Conservation (phyloP, 140 eudicot genomes). For the Cichorium intybus region DNA sequence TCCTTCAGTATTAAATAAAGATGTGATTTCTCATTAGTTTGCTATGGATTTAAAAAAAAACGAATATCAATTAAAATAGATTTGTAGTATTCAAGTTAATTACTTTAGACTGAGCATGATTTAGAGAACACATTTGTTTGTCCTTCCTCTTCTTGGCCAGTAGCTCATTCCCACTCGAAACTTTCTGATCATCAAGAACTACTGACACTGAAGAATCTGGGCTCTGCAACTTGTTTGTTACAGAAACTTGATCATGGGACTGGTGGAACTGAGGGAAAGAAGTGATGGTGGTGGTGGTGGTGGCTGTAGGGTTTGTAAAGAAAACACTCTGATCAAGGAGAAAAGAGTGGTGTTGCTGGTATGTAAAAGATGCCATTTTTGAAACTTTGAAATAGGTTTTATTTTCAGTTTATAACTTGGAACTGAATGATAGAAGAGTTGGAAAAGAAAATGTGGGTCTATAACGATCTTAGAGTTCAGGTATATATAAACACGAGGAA, state of each 20-base stretch:
- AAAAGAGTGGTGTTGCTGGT: constrained; percentile 47
- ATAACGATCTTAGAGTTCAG: constrained; percentile 32
- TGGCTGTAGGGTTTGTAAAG: constrained; percentile 30
- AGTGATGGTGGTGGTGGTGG: constrained; percentile 5
- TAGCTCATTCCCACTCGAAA: constrained; percentile 37
- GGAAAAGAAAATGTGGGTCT: constrained; percentile 41
- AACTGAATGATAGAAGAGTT: constrained; percentile 27
- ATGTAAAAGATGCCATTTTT: constrained; percentile 77
- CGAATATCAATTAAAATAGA: background rate
- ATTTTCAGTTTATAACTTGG: constrained; percentile 8
- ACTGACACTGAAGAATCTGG: constrained; percentile 53
- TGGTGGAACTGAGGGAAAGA: constrained; percentile 40
- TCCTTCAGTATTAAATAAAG: constrained; percentile 21
- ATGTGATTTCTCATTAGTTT: background rate
- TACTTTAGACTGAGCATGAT: constrained; percentile 79
- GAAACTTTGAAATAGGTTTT: background rate
- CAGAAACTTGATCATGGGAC: constrained; percentile 22
- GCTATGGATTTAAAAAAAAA: background rate
- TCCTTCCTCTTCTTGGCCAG: constrained; percentile 60
- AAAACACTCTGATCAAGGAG: constrained; percentile 39
- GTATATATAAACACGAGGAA: constrained; percentile 53
- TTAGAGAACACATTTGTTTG: constrained; percentile 32
- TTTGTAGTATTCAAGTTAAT: background rate
- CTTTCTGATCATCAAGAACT: constrained; percentile 50
- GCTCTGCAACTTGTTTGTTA: constrained; percentile 41